phyloP scores from a whole-genome alignment of 2,329 filamentous ascomycete species.

The Colletotrichum sansevieriae region DNA sequence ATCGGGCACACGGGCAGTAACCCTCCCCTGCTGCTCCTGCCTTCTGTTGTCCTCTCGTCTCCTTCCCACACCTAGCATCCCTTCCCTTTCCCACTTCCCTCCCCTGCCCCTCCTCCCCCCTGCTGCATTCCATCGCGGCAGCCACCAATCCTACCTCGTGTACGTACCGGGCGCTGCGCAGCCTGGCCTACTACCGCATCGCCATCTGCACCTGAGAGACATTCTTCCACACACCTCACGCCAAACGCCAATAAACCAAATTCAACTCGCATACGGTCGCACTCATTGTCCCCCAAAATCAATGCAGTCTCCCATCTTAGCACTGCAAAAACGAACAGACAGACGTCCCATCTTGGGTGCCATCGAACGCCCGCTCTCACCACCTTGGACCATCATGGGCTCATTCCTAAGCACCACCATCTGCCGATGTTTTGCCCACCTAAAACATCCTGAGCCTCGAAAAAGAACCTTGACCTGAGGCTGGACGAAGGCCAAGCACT shows the following conservation, averaged over 20 bases:
- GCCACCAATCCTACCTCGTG: constrained; percentile 8
- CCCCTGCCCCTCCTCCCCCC: not conserved
- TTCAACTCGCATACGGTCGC: constrained; percentile 19
- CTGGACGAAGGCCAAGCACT: constrained; percentile 21
- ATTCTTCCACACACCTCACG: constrained; percentile 22
- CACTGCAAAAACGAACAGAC: constrained; percentile 7
- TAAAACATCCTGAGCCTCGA: constrained; percentile 37
- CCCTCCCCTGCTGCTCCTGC: not conserved
- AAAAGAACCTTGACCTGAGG: constrained; percentile 31
- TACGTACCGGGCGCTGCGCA: constrained; percentile 1
- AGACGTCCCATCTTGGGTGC: constrained; percentile 36
- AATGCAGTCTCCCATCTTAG: constrained; percentile 28
- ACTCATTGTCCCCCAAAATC: constrained; percentile 23
- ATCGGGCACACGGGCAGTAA: not conserved
- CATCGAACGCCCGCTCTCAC: constrained; percentile 33
- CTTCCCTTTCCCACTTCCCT: not conserved
- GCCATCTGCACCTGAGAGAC: constrained; percentile 25
- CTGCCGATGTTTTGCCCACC: constrained; percentile 36
- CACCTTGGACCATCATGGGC: constrained; percentile 36
- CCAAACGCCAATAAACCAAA: constrained; percentile 4
- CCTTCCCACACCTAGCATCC: not conserved
- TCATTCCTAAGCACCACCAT: constrained; percentile 33
- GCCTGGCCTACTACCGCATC: not conserved
- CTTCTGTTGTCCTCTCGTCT: not conserved
- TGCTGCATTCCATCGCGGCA: not conserved